phyloP scores from a whole-genome alignment of 768 basidiomycete species.

The Termitomyces sp. region DNA sequence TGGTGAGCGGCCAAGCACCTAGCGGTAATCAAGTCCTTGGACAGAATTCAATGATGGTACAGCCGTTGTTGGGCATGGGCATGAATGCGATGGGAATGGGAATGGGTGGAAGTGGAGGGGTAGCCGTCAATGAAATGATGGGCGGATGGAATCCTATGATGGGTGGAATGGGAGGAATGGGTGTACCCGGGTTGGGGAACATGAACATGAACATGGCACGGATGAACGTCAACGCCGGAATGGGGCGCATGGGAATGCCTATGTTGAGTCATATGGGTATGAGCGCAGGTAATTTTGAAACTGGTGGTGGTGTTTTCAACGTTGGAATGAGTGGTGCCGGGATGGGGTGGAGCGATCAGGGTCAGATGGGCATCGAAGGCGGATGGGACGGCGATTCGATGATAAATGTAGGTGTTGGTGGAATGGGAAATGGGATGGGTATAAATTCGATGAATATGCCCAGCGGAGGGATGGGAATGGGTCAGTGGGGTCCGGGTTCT shows the following conservation, averaged over 20 bases:
- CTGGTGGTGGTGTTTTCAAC: slow-evolving; percentile 23
- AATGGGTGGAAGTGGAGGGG: slow-evolving; percentile 15
- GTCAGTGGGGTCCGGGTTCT: slow-evolving; percentile 19
- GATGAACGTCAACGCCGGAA: slow-evolving; percentile 23
- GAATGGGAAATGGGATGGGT: slow-evolving; percentile 34
- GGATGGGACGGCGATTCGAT: slow-evolving; percentile 26
- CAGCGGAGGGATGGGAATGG: slow-evolving; percentile 41
- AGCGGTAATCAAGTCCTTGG: slow-evolving; percentile 19
- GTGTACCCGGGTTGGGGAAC: slow-evolving; percentile 22
- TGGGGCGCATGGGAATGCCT: slow-evolving; percentile 20
- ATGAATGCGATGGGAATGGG: slow-evolving; percentile 27
- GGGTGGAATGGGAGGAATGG: slow-evolving; percentile 20
- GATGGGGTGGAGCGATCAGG: slow-evolving; percentile 30
- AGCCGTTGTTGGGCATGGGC: slow-evolving; percentile 28
- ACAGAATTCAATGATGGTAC: slow-evolving; percentile 28
- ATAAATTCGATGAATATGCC: slow-evolving; percentile 29
- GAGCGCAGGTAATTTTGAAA: slow-evolving; percentile 18
- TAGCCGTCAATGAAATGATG: slow-evolving; percentile 26
- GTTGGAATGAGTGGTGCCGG: slow-evolving; percentile 27
- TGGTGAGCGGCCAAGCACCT: slow-evolving; percentile 18
- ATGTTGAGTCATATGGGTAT: slow-evolving; percentile 22
- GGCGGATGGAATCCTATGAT: slow-evolving; percentile 31
- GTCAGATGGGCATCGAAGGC: slow-evolving; percentile 24
- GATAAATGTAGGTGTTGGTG: slow-evolving; percentile 33
- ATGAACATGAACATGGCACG: slow-evolving; percentile 22